These are phyloP conservation scores for Azolla pinnata DNA, from an alignment of 75 land plant species.

Conservation along the genomic window DNA sequence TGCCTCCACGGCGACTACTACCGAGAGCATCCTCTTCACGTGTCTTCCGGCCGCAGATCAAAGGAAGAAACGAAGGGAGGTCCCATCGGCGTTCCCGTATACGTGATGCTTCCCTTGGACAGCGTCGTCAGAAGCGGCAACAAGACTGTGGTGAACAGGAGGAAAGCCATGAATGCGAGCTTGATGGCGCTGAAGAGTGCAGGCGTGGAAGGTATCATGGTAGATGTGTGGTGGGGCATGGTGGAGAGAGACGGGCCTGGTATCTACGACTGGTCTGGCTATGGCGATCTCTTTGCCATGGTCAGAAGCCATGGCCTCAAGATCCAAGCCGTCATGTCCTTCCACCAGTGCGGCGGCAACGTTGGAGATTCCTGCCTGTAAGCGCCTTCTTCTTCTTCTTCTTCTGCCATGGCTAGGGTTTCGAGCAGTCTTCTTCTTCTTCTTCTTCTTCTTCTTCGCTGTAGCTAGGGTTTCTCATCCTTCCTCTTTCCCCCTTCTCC, in stretches of 20 bases:
- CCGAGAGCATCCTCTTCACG: no score
- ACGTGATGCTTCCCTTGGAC: slow-evolving; percentile 60
- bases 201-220: slow-evolving; percentile 78
- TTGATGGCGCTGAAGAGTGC: slow-evolving; percentile 67
- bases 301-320: slow-evolving; percentile 50
- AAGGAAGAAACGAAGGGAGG: no score
- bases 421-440: no score
- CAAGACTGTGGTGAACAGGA: slow-evolving; percentile 34
- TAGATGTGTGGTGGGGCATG: slow-evolving; percentile 86
- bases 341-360: slow-evolving; percentile 81
- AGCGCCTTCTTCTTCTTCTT: slow-evolving; percentile 7
- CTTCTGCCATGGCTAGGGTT: not conserved
- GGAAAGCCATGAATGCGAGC: slow-evolving; percentile 61
- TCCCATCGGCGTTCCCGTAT: slow-evolving; percentile 21
- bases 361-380: slow-evolving; percentile 81
- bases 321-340: slow-evolving; percentile 74
- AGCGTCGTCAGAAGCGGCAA: slow-evolving; percentile 33
- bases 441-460: no score
- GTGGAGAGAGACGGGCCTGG: slow-evolving; percentile 68
- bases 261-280: slow-evolving; percentile 61
- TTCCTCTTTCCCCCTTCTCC: no score
- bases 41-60: no score
- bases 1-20: no score
- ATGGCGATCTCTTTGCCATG: slow-evolving; percentile 60
- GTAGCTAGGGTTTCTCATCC: no score